phyloP scores from a whole-genome alignment of 202 grass and related monocot species.

The Setaria viridis region DNA sequence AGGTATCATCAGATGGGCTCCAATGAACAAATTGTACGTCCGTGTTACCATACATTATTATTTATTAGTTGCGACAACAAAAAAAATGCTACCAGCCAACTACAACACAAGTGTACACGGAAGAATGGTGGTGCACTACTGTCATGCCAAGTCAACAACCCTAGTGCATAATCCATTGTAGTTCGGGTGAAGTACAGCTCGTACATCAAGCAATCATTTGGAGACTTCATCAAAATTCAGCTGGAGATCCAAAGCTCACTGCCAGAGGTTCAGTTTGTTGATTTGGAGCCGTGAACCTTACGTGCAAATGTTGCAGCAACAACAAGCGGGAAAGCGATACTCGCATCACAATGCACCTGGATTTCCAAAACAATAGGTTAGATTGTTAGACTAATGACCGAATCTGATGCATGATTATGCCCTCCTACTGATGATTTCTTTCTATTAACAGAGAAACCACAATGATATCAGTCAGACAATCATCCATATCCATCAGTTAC shows the following conservation, averaged over 20 bases:
- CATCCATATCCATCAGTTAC: background rate
- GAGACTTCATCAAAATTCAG: background rate
- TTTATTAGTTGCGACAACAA: background rate
- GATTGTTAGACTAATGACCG: background rate
- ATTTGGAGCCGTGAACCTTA: conserved; percentile 44
- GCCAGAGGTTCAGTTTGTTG: conserved; percentile 12
- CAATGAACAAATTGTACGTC: background rate
- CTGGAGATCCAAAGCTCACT: background rate
- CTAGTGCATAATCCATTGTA: background rate
- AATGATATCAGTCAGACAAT: background rate
- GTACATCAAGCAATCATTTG: conserved; percentile 4
- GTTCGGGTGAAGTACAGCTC: background rate
- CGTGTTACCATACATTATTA: background rate
- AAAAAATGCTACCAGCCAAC: background rate
- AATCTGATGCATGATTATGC: background rate
- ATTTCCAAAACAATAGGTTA: conserved; percentile 33
- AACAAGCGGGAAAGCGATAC: conserved; percentile 85
- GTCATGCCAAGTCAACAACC: background rate
- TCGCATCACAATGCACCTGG: conserved; percentile 95
- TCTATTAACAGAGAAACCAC: conserved; percentile 8
- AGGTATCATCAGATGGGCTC: background rate
- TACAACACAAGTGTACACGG: background rate
- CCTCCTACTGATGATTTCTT: background rate
- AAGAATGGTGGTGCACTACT: background rate
- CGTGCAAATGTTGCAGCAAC: conserved; percentile 85